Conservation (phyloP, 768 basidiomycete genomes). For the Melanogaster broomeanus region DNA sequence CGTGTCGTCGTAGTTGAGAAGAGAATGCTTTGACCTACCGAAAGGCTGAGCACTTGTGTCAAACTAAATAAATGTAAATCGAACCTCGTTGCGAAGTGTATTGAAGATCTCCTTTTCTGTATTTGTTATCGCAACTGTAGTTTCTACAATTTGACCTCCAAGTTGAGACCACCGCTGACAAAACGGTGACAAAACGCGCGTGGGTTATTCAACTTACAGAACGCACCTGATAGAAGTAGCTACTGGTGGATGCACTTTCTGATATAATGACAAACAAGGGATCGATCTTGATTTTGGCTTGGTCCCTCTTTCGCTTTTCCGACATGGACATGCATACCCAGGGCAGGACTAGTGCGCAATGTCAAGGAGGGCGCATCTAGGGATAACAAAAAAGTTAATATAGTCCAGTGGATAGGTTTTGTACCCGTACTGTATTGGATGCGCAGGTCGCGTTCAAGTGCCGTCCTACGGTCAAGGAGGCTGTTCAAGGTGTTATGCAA, state of each 20-base stretch:
- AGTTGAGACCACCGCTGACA: slow-evolving; percentile 73
- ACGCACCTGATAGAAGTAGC: slow-evolving; percentile 65
- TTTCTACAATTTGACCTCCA: slow-evolving; percentile 66
- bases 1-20: slow-evolving; percentile 65
- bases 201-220: not conserved
- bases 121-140: slow-evolving; percentile 46
- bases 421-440: slow-evolving; percentile 48
- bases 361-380: slow-evolving; percentile 73
- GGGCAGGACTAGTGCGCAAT: slow-evolving; percentile 63
- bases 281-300: slow-evolving; percentile 45
- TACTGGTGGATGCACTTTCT: slow-evolving; percentile 64
- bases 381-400: slow-evolving; percentile 15
- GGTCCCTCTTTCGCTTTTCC: slow-evolving; percentile 65
- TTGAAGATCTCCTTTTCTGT: slow-evolving; percentile 79
- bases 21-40: slow-evolving; percentile 63
- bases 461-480: slow-evolving; percentile 46
- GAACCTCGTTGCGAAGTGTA: slow-evolving; percentile 64
- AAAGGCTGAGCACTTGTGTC: slow-evolving; percentile 1
- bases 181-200: not conserved
- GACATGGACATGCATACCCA: slow-evolving; percentile 78
- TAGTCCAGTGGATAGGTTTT: not conserved
- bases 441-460: slow-evolving; percentile 58
- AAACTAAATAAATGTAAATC: not conserved
- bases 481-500: slow-evolving; percentile 51
- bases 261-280: slow-evolving; percentile 58